A percentile compares a stretch with the other conserved stretches of the same genome.
Conservation (phyloP, 2,329 filamentous ascomycete species). For the Penicillium sp. region DNA sequence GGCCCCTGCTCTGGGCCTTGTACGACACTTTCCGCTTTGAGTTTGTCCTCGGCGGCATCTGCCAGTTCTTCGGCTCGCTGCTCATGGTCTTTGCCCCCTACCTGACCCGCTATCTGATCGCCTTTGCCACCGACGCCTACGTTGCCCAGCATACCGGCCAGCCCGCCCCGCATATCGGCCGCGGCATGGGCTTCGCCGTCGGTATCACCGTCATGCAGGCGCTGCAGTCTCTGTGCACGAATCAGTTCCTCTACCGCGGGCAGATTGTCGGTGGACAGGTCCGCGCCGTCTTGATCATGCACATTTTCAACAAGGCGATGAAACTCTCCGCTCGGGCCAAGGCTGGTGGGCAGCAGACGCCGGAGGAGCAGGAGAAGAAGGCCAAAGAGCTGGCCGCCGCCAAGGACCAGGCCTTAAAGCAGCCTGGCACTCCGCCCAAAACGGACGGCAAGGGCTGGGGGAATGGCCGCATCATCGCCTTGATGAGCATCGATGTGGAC, state of each 20-base stretch:
- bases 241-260: constrained; percentile 90
- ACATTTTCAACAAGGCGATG: constrained; percentile 94
- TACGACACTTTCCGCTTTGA: constrained; percentile 86
- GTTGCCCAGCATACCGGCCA: constrained; percentile 58
- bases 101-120: constrained; percentile 81
- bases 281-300: constrained; percentile 78
- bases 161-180: constrained; percentile 70
- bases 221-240: constrained; percentile 76
- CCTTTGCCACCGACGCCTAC: constrained; percentile 82
- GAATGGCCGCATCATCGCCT: constrained; percentile 86
- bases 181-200: constrained; percentile 80
- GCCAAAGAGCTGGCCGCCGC: constrained; percentile 49
- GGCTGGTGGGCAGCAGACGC: constrained; percentile 71
- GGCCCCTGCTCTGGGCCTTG: constrained; percentile 78
- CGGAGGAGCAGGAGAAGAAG: constrained; percentile 49
- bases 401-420: constrained; percentile 32
- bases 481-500: constrained; percentile 96
- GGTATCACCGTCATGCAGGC: constrained; percentile 88
- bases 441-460: constrained; percentile 84
- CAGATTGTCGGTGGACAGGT: constrained; percentile 89
- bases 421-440: constrained; percentile 50
- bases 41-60: constrained; percentile 82
- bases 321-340: constrained; percentile 84
- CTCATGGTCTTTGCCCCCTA: constrained; percentile 83
- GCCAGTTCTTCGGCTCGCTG: constrained; percentile 73